Evolutionary conservation across 2,329 filamentous ascomycete species (phyloP).

Genomic region (Falciphora oryzae): DNA sequence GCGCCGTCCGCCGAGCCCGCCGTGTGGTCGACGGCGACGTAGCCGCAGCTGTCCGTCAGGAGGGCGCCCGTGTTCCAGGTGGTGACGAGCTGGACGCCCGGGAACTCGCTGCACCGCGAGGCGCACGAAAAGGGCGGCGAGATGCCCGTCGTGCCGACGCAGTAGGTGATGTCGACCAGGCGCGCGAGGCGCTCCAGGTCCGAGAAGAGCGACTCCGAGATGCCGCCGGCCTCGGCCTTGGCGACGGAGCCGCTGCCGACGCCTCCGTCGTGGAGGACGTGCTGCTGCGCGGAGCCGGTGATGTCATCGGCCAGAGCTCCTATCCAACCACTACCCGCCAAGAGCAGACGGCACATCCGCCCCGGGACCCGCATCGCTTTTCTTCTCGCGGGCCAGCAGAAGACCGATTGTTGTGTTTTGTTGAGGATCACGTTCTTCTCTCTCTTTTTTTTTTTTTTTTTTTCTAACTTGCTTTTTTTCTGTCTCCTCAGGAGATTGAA

Average conservation of each 20-base stretch:
- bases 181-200: constrained; percentile 84
- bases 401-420: not conserved
- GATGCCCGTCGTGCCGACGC: constrained; percentile 80
- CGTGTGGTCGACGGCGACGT: constrained; percentile 80
- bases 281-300: not conserved
- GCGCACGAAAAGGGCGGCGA: constrained; percentile 77
- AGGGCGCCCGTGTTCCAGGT: constrained; percentile 89
- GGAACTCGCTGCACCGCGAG: constrained; percentile 80
- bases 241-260: not conserved
- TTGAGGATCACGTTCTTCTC: not conserved
- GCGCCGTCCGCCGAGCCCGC: constrained; percentile 14
- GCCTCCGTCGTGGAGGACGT: not conserved
- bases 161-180: constrained; percentile 91
- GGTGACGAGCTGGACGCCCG: constrained; percentile 68
- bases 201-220: constrained; percentile 64
- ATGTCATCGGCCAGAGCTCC: constrained; percentile 5
- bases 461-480: no score
- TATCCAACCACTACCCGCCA: not conserved
- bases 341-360: not conserved
- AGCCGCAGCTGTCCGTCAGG: constrained; percentile 87
- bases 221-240: constrained; percentile 3
- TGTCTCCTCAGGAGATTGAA: no score
- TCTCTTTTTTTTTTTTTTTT: no score
- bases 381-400: not conserved
- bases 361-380: not conserved